A percentile compares a stretch with the other conserved stretches of the same genome.
Conservation (phyloP, 768 basidiomycete species). For the Pleurotus eryngii region DNA sequence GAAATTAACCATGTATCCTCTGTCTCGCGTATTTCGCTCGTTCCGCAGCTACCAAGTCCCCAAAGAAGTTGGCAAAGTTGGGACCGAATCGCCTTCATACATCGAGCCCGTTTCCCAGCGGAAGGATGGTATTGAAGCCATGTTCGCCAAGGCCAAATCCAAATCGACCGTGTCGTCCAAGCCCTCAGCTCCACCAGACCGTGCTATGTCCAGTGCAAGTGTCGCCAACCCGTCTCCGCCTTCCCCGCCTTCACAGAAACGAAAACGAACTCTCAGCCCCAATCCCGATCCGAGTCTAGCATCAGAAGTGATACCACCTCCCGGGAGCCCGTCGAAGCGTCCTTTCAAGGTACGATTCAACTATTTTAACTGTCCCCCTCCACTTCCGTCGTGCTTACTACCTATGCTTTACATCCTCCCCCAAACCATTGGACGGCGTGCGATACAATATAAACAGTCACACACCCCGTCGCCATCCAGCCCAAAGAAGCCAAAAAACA, state of each 20-base stretch:
- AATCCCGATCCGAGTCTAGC: too few species aligned
- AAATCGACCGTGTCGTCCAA: background rate
- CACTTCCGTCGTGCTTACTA: too few species aligned
- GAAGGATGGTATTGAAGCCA: constrained; percentile 82
- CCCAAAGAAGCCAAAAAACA: background rate
- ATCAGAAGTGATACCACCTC: too few species aligned
- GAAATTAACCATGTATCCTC: too few species aligned
- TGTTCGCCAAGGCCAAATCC: constrained; percentile 66
- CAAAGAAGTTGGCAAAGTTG: constrained; percentile 88
- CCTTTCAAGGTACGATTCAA: too few species aligned
- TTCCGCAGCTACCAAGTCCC: constrained; percentile 76
- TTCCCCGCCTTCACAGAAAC: background rate
- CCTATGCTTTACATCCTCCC: too few species aligned
- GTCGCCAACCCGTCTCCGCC: background rate
- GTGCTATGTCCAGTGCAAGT: background rate
- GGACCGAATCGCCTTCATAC: constrained; percentile 76
- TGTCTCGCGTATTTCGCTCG: background rate
- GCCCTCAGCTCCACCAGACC: background rate
- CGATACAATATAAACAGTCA: too few species aligned
- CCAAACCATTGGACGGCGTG: too few species aligned
- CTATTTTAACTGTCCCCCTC: too few species aligned
- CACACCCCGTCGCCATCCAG: too few species aligned
- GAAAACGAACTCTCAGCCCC: too few species aligned
- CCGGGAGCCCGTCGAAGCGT: too few species aligned
- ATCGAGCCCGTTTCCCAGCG: constrained; percentile 76